These are phyloP conservation scores for Eimeria maxima DNA, from an alignment of 169 alveolate genomes.

Conservation along the genomic window DNA sequence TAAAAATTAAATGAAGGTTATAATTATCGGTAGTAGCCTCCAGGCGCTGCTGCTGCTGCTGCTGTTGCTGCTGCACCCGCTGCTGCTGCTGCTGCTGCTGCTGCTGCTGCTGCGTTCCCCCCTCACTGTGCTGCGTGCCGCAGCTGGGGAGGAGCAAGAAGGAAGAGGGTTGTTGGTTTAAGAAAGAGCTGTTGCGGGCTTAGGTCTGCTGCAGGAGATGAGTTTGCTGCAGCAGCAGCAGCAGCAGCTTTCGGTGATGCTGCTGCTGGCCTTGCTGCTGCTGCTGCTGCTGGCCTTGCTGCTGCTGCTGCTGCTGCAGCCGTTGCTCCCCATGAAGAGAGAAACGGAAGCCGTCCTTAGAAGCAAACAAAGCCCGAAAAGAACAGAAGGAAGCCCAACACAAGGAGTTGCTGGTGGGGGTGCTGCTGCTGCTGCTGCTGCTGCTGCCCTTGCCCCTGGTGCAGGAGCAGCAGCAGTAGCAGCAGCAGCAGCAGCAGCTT, in stretches of 20 bases:
- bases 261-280: neutral
- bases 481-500: conserved; percentile 45
- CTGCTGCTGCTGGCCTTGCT: neutral
- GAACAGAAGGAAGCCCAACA: neutral
- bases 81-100: conserved; percentile 38
- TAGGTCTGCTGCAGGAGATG: conserved; percentile 8
- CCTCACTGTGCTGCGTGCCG: neutral
- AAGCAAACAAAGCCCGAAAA: neutral
- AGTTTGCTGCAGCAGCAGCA: neutral
- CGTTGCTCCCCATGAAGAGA: neutral
- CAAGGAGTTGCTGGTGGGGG: neutral
- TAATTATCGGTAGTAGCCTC: too few species aligned
- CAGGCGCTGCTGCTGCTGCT: too few species aligned
- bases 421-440: neutral
- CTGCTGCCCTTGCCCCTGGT: neutral
- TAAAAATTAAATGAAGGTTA: too few species aligned
- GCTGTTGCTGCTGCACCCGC: conserved; percentile 4
- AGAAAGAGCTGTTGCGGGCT: neutral
- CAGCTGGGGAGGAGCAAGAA: neutral
- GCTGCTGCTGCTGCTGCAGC: conserved; percentile 9
- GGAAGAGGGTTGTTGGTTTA: neutral
- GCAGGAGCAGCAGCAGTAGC: conserved; percentile 9
- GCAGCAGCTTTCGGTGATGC: conserved; percentile 33
- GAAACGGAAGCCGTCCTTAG: too few species aligned
- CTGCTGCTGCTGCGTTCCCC: neutral